Conservation (phyloP, 2,329 filamentous ascomycete genomes). For the Stenocarpella maydis region DNA sequence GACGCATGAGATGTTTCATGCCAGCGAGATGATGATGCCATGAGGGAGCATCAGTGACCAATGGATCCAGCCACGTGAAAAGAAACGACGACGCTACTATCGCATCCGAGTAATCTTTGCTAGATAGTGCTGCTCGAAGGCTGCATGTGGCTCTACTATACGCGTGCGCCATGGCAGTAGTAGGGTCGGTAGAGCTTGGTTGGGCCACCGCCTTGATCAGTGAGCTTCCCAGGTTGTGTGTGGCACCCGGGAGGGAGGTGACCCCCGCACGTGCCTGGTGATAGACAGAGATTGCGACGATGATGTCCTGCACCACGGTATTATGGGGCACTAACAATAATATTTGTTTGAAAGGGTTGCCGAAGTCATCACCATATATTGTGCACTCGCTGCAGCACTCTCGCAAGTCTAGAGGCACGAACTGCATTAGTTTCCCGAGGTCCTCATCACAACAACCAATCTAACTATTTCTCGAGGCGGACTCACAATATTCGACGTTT, state of each 20-base stretch:
- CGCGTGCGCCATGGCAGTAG: neutral
- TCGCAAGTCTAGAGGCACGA: constrained; percentile 24
- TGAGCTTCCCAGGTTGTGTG: neutral
- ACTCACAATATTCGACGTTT: constrained; percentile 11
- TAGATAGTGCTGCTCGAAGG: neutral
- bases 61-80: constrained; percentile 1
- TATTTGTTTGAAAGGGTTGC: constrained; percentile 21
- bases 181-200: neutral
- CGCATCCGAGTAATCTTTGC: neutral
- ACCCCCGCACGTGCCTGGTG: neutral
- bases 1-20: constrained; percentile 9
- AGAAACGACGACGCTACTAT: constrained; percentile 3
- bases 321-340: neutral
- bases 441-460: neutral
- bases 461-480: neutral
- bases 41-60: neutral
- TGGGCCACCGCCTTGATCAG: neutral
- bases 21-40: constrained; percentile 11
- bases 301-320: neutral
- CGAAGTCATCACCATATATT: constrained; percentile 25
- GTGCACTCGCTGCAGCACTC: constrained; percentile 33
- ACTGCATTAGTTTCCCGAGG: too few relatives aligned
- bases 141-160: neutral
- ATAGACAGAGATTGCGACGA: constrained; percentile 3
- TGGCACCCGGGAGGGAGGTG: neutral